phyloP scores from a whole-genome alignment of 192 early-diverging fungal species.

The Podila clonocystis region DNA sequence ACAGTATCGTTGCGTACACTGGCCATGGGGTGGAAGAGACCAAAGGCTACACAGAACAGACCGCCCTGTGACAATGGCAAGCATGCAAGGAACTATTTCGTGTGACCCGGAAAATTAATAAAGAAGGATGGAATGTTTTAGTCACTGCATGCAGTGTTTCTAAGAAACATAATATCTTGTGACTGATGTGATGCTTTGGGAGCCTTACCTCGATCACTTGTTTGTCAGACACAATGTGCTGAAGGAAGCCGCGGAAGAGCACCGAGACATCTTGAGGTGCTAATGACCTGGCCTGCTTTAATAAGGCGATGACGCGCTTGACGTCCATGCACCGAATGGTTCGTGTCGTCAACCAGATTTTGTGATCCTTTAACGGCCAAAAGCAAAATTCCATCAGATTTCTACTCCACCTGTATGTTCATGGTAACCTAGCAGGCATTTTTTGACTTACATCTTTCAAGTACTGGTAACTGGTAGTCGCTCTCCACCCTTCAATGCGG shows the following conservation, averaged over 20 bases:
- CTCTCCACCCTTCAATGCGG: constrained; percentile 90
- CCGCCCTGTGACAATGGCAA: constrained; percentile 86
- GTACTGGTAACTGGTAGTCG: constrained; percentile 80
- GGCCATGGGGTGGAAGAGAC: constrained; percentile 80
- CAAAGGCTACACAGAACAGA: constrained; percentile 79
- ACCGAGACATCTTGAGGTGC: constrained; percentile 69
- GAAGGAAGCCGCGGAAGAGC: constrained; percentile 76
- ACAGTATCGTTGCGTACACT: constrained; percentile 75
- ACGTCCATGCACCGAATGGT: constrained; percentile 77
- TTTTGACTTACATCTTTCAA: constrained; percentile 60
- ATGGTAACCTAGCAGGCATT: background rate
- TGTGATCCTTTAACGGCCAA: constrained; percentile 65
- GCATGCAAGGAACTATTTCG: constrained; percentile 68
- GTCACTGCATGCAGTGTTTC: background rate
- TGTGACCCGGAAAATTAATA: constrained; percentile 14
- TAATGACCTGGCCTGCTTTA: constrained; percentile 60
- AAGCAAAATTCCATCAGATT: background rate
- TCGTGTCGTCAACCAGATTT: constrained; percentile 61
- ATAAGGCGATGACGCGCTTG: constrained; percentile 70
- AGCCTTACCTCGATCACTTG: constrained; percentile 79
- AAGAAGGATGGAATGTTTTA: background rate
- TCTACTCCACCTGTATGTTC: background rate
- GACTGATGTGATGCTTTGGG: background rate
- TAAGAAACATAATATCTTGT: no score
- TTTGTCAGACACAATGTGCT: constrained; percentile 73